Conservation (phyloP, 257 asterid genomes). For the Agastache rugosa region DNA sequence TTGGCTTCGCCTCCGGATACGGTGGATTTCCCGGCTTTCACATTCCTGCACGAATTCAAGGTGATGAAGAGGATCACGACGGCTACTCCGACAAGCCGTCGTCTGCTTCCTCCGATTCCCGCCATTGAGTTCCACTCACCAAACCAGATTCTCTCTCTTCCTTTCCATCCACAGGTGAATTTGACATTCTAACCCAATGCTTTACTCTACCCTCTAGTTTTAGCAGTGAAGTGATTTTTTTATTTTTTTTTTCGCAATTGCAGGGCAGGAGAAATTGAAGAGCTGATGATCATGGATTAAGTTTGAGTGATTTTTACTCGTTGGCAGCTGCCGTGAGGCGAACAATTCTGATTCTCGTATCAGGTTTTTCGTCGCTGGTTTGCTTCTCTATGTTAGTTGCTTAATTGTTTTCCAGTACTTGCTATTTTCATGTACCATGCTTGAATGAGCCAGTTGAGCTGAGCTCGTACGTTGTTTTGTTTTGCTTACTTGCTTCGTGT, state of each 20-base stretch:
- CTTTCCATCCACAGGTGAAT: conserved; percentile 42
- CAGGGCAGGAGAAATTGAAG: conserved; percentile 18
- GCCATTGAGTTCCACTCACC: conserved; percentile 62
- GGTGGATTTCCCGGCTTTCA: conserved; percentile 82
- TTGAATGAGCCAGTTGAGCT: conserved; percentile 46
- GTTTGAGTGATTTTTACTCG: conserved; percentile 51
- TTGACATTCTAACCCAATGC: neutral
- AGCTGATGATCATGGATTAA: conserved; percentile 36
- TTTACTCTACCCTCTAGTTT: neutral
- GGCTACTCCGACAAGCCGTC: conserved; percentile 96
- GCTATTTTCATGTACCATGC: conserved; percentile 40
- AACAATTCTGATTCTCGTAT: conserved; percentile 51
- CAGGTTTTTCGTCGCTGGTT: conserved; percentile 68
- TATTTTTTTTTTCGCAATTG: neutral
- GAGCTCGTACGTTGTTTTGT: neutral
- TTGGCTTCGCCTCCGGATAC: conserved; percentile 68
- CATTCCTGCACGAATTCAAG: conserved; percentile 94
- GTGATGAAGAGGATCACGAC: conserved; percentile 99
- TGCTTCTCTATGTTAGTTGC: conserved; percentile 45
- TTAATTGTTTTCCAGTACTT: conserved; percentile 26
- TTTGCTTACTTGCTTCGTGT: conserved; percentile 33
- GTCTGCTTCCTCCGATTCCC: conserved; percentile 98
- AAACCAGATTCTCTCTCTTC: conserved; percentile 27
- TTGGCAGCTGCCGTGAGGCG: conserved; percentile 49
- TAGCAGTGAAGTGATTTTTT: neutral